A percentile compares a stretch with the other conserved stretches of the same genome.
These are phyloP conservation scores for Xanthoconium stramineum DNA, from an alignment of 768 basidiomycete genomes.

Conservation along the genomic window DNA sequence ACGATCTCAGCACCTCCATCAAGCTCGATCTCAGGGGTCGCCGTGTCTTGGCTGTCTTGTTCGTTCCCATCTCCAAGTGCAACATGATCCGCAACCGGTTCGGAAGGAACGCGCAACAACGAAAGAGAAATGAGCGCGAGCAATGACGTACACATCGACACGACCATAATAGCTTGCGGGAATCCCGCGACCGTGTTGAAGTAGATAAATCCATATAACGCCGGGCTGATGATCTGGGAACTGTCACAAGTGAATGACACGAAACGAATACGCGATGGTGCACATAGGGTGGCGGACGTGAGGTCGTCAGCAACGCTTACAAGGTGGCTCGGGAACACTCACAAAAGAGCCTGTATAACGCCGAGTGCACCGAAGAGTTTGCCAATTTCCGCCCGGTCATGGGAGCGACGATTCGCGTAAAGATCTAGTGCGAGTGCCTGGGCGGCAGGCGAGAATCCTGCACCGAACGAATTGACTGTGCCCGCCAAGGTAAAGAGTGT, in stretches of 20 bases:
- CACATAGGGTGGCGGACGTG: not conserved
- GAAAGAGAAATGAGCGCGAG: conserved; percentile 44
- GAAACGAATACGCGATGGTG: not conserved
- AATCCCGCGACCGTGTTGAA: conserved; percentile 65
- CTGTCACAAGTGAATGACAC: conserved; percentile 32
- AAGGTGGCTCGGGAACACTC: conserved; percentile 9
- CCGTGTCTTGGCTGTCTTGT: not conserved
- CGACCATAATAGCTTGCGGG: conserved; percentile 67
- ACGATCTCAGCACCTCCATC: not conserved
- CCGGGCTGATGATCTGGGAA: conserved; percentile 66
- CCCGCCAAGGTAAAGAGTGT: conserved; percentile 49
- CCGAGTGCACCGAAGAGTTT: conserved; percentile 78
- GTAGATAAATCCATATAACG: conserved; percentile 70
- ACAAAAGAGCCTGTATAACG: conserved; percentile 70
- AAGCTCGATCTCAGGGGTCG: not conserved
- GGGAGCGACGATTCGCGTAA: conserved; percentile 49
- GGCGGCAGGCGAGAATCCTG: conserved; percentile 61
- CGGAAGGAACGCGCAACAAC: conserved; percentile 43
- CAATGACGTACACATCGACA: conserved; percentile 40
- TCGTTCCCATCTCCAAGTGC: not conserved
- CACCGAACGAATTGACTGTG: conserved; percentile 53
- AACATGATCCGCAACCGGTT: not conserved
- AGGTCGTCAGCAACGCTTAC: not conserved
- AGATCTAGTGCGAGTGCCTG: conserved; percentile 72
- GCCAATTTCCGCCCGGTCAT: conserved; percentile 52